These are phyloP conservation scores for Camellia japonica DNA, from an alignment of 148 eudicot species.

Conservation along the genomic window DNA sequence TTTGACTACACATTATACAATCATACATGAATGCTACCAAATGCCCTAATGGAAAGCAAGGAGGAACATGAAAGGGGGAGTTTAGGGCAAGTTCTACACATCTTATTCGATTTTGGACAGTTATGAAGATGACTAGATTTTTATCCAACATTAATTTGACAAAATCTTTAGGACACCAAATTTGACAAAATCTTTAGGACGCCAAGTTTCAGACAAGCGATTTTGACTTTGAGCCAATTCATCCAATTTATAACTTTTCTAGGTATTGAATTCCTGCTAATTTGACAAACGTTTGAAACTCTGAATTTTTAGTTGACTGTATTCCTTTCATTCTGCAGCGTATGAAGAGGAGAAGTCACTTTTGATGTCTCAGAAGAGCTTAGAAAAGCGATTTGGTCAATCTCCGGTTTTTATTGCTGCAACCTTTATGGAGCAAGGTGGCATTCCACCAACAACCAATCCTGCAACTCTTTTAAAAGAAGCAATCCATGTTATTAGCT, in stretches of 20 bases:
- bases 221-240: neutral
- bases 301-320: neutral
- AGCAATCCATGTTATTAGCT: conserved; percentile 65
- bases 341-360: conserved; percentile 55
- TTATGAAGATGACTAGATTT: neutral
- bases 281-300: too few relatives aligned
- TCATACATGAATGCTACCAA: neutral
- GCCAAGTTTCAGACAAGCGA: neutral
- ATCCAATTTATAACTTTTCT: neutral
- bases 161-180: neutral
- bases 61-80: neutral
- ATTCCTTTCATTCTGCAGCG: conserved; percentile 13
- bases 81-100: neutral
- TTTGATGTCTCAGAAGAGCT: conserved; percentile 56
- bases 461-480: conserved; percentile 55
- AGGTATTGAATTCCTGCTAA: neutral
- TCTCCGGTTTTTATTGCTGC: conserved; percentile 60
- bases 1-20: neutral
- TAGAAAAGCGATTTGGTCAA: conserved; percentile 64
- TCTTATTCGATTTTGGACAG: neutral
- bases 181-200: neutral
- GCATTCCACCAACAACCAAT: conserved; percentile 46
- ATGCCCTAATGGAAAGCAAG: neutral
- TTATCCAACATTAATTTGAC: neutral
- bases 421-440: conserved; percentile 62